Conservation (phyloP, 768 basidiomycete genomes). For the Sarcodon aspratus region DNA sequence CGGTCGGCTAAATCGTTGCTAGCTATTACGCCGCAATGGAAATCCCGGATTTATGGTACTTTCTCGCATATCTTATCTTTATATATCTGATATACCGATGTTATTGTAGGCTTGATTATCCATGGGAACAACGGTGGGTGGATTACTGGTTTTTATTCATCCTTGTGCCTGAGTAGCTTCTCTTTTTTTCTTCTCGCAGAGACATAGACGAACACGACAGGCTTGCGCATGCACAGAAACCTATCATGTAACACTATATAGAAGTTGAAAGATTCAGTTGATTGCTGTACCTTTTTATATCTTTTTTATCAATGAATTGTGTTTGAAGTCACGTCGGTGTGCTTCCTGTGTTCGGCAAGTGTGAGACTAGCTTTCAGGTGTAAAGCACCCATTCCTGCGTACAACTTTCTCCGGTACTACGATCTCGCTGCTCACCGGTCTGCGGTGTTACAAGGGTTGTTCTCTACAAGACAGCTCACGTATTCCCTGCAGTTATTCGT, state of each 20-base stretch:
- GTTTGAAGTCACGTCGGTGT: too few species aligned
- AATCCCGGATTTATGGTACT: slow-evolving; percentile 61
- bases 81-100: slow-evolving; percentile 1
- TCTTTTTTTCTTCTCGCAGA: slow-evolving; percentile 24
- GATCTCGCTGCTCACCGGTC: background rate
- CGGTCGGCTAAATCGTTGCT: background rate
- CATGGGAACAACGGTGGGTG: slow-evolving; percentile 69
- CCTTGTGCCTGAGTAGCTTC: slow-evolving; percentile 2
- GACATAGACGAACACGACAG: slow-evolving; percentile 71
- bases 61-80: slow-evolving; percentile 1
- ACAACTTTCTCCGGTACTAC: background rate
- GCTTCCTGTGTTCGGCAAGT: too few species aligned
- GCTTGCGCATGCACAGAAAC: slow-evolving; percentile 36
- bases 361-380: too few species aligned
- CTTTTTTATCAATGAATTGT: background rate
- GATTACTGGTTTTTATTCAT: background rate
- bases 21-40: slow-evolving; percentile 79
- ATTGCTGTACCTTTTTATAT: background rate
- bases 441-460: too few species aligned
- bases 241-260: too few species aligned
- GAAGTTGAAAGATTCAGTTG: too few species aligned
- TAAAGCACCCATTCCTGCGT: too few species aligned
- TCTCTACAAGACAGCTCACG: slow-evolving; percentile 4
- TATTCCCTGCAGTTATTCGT: slow-evolving; percentile 4
- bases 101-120: slow-evolving; percentile 62